Base-by-base conservation (phyloP, 2,329 filamentous ascomycete genomes). In the Blumeriella jaapii region DNA sequence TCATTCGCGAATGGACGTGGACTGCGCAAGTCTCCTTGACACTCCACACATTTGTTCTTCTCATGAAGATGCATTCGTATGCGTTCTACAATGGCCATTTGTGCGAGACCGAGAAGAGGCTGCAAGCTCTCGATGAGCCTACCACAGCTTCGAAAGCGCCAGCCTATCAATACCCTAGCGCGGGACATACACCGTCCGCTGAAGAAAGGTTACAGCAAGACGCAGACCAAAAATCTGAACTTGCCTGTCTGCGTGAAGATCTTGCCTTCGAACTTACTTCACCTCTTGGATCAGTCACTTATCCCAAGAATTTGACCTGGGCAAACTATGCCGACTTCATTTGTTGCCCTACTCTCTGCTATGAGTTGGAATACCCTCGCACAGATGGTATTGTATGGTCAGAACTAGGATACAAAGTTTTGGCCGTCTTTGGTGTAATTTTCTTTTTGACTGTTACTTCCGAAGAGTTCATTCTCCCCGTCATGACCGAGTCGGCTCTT, bases 11-110 rank as follows among this genome's bases (percentile, higher is more conserved):
- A 33, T 98, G 91, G 91, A 83, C 86, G 2, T 98, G 91, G 91
- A 98, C 91, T 0, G 79, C 89, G 2, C 91, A 96, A 55, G 91
- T 98, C 24, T 98, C 93, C 58, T 73, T 98, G 49, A 80, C 87
- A 8, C 67, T 98, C 20, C 91, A 98, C 59, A 80, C 86, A 27
- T 75, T 98, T 60, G 80, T 84, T 6, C 68, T 98, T 13, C 75
- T 95, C 32, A 98, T 98, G 91, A 98, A 98, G 67, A 91, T 96
- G 76, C 91, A 98, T 59, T 95, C 87, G 5, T 98, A 94, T 55
- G 82, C 85, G 15, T 98, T 96, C 59, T 98, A 98, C 64, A 96
- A 95, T 52, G 91, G 91, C 8, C 91, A 98, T 58, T 67, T 98
- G 11, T 83, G 81, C 48, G 84, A 91, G 57, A 93, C 85, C 0